Percentiles rank a stretch among this genome's conserved stretches.
Conservation (phyloP, 2,329 filamentous ascomycete species). For the Stemphylium lycopersici region DNA sequence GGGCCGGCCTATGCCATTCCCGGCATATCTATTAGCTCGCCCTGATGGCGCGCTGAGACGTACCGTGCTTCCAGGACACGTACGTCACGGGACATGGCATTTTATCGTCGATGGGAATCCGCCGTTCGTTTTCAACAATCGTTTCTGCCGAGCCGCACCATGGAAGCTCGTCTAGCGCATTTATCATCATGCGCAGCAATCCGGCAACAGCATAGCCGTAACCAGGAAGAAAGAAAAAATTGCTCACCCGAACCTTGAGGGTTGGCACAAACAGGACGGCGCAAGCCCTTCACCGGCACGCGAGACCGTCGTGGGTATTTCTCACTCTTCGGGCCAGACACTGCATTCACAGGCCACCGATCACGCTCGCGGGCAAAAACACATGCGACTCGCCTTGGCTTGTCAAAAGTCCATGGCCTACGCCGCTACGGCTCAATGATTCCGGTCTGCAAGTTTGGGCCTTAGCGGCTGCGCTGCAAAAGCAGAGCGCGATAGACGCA, state of each 20-base stretch:
- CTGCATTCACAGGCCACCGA: neutral
- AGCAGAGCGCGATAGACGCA: constrained; percentile 18
- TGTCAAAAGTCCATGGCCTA: neutral
- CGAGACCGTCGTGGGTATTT: constrained; percentile 9
- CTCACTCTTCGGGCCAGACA: constrained; percentile 2
- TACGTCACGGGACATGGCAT: constrained; percentile 32
- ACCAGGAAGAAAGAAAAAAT: constrained; percentile 1
- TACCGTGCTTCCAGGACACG: constrained; percentile 41
- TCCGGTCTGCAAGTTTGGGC: constrained; percentile 5
- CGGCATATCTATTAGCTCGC: constrained; percentile 41
- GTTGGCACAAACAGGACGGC: constrained; percentile 17
- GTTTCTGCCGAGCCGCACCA: constrained; percentile 28
- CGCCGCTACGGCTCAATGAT: constrained; percentile 8
- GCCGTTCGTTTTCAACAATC: constrained; percentile 32
- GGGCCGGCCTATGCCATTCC: constrained; percentile 32
- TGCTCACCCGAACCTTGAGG: constrained; percentile 16
- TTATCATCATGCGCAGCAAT: constrained; percentile 25
- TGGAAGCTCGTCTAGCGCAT: constrained; percentile 28
- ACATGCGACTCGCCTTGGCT: constrained; percentile 13
- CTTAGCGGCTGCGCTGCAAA: constrained; percentile 7
- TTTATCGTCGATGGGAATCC: constrained; percentile 31
- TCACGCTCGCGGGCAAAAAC: constrained; percentile 1
- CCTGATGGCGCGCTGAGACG: constrained; percentile 42
- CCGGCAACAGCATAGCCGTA: constrained; percentile 14
- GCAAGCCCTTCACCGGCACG: constrained; percentile 19